Conservation (phyloP, 495 filamentous ascomycete genomes). For the Durotheca rogersii region DNA sequence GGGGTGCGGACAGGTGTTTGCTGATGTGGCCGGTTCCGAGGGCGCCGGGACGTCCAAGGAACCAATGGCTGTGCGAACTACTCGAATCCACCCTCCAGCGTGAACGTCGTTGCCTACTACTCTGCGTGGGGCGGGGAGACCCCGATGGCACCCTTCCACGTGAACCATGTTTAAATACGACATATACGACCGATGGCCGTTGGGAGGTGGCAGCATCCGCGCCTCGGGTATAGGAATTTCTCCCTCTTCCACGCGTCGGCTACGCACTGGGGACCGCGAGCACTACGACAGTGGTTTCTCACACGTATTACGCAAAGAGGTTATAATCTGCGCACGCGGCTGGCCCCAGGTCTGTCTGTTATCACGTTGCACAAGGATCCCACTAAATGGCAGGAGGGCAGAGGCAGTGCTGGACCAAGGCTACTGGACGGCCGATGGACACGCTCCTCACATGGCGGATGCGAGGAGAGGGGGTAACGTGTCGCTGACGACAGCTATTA, state of each 20-base stretch:
- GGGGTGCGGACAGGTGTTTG: slow-evolving; percentile 1
- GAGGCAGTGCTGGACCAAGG: slow-evolving; percentile 3
- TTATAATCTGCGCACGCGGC: slow-evolving; percentile 12
- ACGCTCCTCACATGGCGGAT: slow-evolving; percentile 7
- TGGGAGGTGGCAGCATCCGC: slow-evolving; percentile 5
- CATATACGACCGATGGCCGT: slow-evolving; percentile 11
- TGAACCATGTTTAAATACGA: slow-evolving; percentile 20
- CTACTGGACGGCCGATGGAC: slow-evolving; percentile 7
- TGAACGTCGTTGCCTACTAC: slow-evolving; percentile 14
- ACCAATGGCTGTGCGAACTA: slow-evolving; percentile 9
- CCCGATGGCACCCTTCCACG: slow-evolving; percentile 30
- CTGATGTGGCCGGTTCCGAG: slow-evolving; percentile 10
- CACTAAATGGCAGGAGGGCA: slow-evolving; percentile 8
- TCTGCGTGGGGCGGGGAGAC: slow-evolving; percentile 18
- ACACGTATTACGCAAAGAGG: slow-evolving; percentile 11
- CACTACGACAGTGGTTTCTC: slow-evolving; percentile 19
- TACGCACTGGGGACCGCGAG: slow-evolving; percentile 10
- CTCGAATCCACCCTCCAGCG: slow-evolving; percentile 3
- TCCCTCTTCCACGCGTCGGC: slow-evolving; percentile 1
- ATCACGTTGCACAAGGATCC: slow-evolving; percentile 7
- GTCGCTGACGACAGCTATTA: slow-evolving; percentile 23
- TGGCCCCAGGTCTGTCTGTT: slow-evolving; percentile 18
- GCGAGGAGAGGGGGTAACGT: slow-evolving; percentile 19
- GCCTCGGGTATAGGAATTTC: slow-evolving; percentile 1
- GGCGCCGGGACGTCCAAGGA: not conserved